Conservation (phyloP, 192 early-diverging fungal species). For the Podila minutissima region DNA sequence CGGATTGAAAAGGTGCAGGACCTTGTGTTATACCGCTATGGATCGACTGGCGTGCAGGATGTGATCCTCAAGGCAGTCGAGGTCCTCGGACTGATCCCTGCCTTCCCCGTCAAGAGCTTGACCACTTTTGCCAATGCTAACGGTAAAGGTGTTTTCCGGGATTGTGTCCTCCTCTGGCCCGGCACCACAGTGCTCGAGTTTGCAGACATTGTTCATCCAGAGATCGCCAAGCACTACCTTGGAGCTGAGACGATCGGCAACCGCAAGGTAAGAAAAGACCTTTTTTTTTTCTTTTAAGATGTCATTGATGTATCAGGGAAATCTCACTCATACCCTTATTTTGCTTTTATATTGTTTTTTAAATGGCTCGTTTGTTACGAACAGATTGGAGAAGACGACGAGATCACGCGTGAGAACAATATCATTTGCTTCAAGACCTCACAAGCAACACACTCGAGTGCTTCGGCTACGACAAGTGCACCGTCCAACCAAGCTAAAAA, state of each 20-base stretch:
- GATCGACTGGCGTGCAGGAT: constrained; percentile 83
- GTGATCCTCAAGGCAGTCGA: constrained; percentile 72
- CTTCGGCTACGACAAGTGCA: background rate
- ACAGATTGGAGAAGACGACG: constrained; percentile 71
- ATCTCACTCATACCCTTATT: background rate
- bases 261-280: constrained; percentile 65
- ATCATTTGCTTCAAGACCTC: constrained; percentile 75
- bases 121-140: constrained; percentile 67
- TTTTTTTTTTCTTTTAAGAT: background rate
- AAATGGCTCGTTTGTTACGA: background rate
- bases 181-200: constrained; percentile 82
- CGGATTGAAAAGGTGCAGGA: constrained; percentile 74
- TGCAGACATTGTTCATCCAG: constrained; percentile 76
- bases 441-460: constrained; percentile 41
- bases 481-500: no score
- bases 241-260: constrained; percentile 83
- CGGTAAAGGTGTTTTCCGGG: constrained; percentile 71
- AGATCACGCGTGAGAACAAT: constrained; percentile 66
- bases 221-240: constrained; percentile 70
- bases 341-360: background rate
- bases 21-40: constrained; percentile 85
- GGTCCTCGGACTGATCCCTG: constrained; percentile 72
- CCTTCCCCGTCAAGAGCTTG: constrained; percentile 81
- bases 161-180: constrained; percentile 77
- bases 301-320: background rate